These are phyloP conservation scores for Zymoseptoria ardabiliae DNA, from an alignment of 2,329 filamentous ascomycete genomes.

Conservation along the genomic window DNA sequence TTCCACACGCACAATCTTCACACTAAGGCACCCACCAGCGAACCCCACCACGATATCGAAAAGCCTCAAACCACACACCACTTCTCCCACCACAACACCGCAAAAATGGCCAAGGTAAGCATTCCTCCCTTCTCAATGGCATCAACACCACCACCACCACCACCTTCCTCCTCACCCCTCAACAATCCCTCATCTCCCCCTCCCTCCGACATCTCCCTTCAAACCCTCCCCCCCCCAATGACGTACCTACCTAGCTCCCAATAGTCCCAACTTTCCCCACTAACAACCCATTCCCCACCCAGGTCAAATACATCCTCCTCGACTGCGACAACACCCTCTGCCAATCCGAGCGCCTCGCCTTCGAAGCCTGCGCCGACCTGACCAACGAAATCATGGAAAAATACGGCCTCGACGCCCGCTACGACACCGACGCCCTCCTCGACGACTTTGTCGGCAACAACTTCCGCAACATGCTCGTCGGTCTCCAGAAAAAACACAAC, in stretches of 20 bases:
- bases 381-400: constrained; percentile 35
- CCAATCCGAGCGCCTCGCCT: constrained; percentile 82
- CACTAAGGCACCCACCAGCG: not conserved
- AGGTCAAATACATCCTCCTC: constrained; percentile 46
- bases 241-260: not conserved
- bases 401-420: constrained; percentile 44
- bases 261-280: not conserved
- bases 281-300: not conserved
- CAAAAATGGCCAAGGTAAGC: constrained; percentile 24
- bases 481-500: constrained; percentile 66
- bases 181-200: constrained; percentile 1
- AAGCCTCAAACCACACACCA: not conserved
- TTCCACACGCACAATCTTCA: no score
- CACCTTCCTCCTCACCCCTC: constrained; percentile 4
- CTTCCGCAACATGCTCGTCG: constrained; percentile 84
- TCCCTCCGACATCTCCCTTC: not conserved
- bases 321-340: constrained; percentile 83
- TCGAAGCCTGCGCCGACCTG: constrained; percentile 81
- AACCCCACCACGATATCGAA: not conserved
- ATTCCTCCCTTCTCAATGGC: constrained; percentile 2
- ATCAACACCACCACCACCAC: not conserved
- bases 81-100: constrained; percentile 4
- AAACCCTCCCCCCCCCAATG: not conserved
- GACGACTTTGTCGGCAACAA: constrained; percentile 86
- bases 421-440: constrained; percentile 73